Conservation (phyloP, 164 flowering plant species). For the Chimonanthus salicifolius region DNA sequence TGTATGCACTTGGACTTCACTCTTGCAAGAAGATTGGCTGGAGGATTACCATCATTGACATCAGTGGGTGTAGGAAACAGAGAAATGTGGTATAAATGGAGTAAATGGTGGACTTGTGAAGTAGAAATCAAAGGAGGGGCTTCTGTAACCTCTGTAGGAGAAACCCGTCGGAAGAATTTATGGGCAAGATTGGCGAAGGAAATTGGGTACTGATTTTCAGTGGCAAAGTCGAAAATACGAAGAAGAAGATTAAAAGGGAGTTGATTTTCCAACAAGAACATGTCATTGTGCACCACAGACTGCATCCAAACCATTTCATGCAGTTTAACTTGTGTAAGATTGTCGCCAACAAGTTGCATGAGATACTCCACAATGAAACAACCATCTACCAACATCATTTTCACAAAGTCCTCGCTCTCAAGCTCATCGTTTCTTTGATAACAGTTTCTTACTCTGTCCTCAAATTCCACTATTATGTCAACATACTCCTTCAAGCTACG, state of each 20-base stretch:
- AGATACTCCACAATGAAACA: slow-evolving; percentile 10
- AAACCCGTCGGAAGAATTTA: background rate
- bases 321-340: background rate
- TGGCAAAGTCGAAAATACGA: background rate
- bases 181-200: background rate
- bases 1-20: no score
- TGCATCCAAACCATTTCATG: background rate
- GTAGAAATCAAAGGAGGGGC: no score
- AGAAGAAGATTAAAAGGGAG: slow-evolving; percentile 4
- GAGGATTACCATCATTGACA: background rate
- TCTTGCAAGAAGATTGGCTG: no score
- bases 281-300: background rate
- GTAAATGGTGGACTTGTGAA: background rate
- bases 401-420: slow-evolving; percentile 23
- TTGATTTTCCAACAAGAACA: slow-evolving; percentile 8
- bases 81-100: background rate
- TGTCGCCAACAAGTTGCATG: background rate
- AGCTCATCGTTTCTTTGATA: slow-evolving; percentile 36
- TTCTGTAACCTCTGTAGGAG: background rate
- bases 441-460: slow-evolving; percentile 30
- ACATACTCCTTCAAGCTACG: background rate
- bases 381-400: slow-evolving; percentile 11
- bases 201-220: background rate
- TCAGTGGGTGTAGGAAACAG: background rate
- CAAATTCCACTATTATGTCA: background rate